Evolutionary conservation across 2,329 filamentous ascomycete species (phyloP), one percentile per base, ranked within the genome.

Genomic region (Fusarium sp.): DNA sequence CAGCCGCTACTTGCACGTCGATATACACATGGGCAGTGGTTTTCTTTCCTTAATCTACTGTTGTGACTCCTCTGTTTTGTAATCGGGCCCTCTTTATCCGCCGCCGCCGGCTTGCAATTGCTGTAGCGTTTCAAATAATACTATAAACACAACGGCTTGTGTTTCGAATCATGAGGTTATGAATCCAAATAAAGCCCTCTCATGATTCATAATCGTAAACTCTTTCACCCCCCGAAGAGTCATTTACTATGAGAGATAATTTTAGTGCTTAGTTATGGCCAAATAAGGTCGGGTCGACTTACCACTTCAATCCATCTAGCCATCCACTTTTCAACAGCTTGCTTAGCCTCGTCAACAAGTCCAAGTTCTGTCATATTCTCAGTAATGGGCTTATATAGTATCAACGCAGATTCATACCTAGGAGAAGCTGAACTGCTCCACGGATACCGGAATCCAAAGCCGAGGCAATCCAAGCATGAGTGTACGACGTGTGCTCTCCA

Each of bases 221-320:
- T n/a, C n/a, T n/a, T n/a, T n/a, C n/a, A n/a, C n/a, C 23, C 8
- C 23, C 23, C 23, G 8, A 25, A 25, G 23, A 25, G 9, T 45
- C 6, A 10, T 36, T 52, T 23, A 61, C 56, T 53, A 25, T 9
- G 6, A 3, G 1, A 17, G 23, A 8, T 4, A 7, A 4, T 2
- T 11, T 60, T 11, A 61, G 46, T 6, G 11, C 17, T 11, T 46
- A 10, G 2, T 9, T 0, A 25, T 2, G 4, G 4, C 23, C 2
- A 0, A 10, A 15, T 4, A 9, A 1, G 5, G 5, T 0, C 2
- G 8, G 14, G 5, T 3, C 0, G 4, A 25, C 58, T 33, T 23
- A 62, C 57, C 18, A 62, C 58, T 42, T 62, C 58, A 20, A 62
- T 62, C 58, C 58, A 62, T 21, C 58, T 62, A 0, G 58, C 58